phyloP scores from a whole-genome alignment of 1,139 yeast genomes.

The Suhomyces panamericanus region DNA sequence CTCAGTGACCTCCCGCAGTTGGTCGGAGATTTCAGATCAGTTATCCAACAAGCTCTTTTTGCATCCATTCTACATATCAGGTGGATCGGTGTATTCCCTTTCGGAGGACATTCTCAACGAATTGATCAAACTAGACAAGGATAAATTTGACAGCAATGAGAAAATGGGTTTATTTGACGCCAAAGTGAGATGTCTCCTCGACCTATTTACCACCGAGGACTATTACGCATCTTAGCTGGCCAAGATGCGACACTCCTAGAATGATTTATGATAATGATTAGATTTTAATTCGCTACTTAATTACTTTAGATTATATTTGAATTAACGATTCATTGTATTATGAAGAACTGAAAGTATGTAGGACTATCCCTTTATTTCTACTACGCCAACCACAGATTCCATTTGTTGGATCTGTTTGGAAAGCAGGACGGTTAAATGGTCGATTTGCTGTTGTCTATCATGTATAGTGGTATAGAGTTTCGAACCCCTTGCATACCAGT shows the following conservation, averaged over 20 bases:
- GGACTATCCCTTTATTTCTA: conserved; percentile 11
- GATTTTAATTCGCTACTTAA: not conserved
- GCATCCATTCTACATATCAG: conserved; percentile 11
- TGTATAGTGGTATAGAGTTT: conserved; percentile 29
- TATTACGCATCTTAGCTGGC: not conserved
- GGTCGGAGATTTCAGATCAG: conserved; percentile 9
- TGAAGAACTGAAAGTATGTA: not conserved
- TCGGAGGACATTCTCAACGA: conserved; percentile 10
- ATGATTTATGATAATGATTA: too few species aligned
- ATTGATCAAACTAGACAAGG: conserved; percentile 6
- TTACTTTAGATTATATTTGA: not conserved
- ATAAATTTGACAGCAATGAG: conserved; percentile 5
- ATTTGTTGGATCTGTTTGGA: conserved; percentile 30
- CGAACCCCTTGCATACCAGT: conserved; percentile 43
- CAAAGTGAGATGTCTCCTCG: conserved; percentile 11
- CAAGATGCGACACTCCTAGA: not conserved
- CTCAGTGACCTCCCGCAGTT: not conserved
- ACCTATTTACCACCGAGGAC: conserved; percentile 7
- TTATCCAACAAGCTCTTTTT: conserved; percentile 12
- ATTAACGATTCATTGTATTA: too few species aligned
- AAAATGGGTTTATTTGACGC: conserved; percentile 7
- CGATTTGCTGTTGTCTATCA: conserved; percentile 26
- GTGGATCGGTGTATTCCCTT: conserved; percentile 11
- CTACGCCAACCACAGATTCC: conserved; percentile 21
- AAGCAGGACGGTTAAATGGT: conserved; percentile 29